Evolutionary conservation across 768 basidiomycete genomes (phyloP).

Genomic region (Dendrothele bispora): DNA sequence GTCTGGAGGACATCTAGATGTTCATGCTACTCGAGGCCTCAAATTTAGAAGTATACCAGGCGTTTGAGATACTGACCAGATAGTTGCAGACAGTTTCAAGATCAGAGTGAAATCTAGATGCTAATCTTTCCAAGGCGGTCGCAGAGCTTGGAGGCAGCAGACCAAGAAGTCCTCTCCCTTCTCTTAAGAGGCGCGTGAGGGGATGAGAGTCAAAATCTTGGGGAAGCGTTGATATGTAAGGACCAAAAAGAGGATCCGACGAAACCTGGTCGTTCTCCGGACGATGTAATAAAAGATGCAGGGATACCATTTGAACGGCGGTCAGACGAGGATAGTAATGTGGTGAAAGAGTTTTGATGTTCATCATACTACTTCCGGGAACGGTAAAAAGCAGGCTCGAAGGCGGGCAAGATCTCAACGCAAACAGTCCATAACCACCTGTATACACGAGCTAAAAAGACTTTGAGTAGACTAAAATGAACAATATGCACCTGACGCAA

Average conservation of each 20-base stretch:
- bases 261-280: slow-evolving; percentile 44
- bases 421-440: slow-evolving; percentile 72
- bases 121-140: slow-evolving; percentile 40
- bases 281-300: slow-evolving; percentile 76
- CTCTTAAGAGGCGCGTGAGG: slow-evolving; percentile 64
- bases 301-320: slow-evolving; percentile 74
- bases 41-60: not conserved
- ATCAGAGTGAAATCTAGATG: slow-evolving; percentile 54
- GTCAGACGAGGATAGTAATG: slow-evolving; percentile 60
- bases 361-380: slow-evolving; percentile 71
- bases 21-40: slow-evolving; percentile 2
- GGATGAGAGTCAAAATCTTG: slow-evolving; percentile 76
- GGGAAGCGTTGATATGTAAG: slow-evolving; percentile 82
- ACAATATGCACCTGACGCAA: slow-evolving; percentile 46
- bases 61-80: slow-evolving; percentile 45
- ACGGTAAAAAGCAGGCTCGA: slow-evolving; percentile 64
- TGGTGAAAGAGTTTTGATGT: slow-evolving; percentile 62
- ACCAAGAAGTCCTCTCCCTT: slow-evolving; percentile 32
- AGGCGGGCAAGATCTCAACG: slow-evolving; percentile 41
- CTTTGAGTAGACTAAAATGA: slow-evolving; percentile 2
- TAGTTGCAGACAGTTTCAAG: slow-evolving; percentile 52
- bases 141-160: slow-evolving; percentile 49
- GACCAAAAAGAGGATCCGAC: slow-evolving; percentile 58
- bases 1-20: not conserved
- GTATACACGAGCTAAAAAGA: slow-evolving; percentile 33